These are phyloP conservation scores for Bacterosira constricta DNA, from an alignment of 108 stramenopile genomes.

Conservation along the genomic window DNA sequence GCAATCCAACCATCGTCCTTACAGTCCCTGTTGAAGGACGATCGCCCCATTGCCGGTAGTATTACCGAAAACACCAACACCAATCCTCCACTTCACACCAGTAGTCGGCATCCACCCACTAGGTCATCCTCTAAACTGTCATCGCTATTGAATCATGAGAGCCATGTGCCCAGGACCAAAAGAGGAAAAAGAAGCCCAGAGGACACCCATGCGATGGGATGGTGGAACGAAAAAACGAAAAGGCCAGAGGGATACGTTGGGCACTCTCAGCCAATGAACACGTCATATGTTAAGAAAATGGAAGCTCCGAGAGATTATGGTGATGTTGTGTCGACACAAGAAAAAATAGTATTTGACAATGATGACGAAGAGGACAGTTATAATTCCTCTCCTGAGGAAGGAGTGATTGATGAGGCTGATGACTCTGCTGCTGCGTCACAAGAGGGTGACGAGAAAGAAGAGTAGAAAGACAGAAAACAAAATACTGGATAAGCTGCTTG, in stretches of 20 bases:
- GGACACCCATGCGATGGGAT: not conserved
- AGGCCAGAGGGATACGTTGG: not conserved
- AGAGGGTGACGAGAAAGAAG: too few species aligned
- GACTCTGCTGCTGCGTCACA: too few species aligned
- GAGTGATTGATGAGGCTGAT: too few species aligned
- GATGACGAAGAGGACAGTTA: too few species aligned
- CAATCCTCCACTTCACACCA: too few species aligned
- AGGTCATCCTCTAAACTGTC: not conserved
- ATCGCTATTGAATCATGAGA: not conserved
- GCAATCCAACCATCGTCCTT: slow-evolving; percentile 4
- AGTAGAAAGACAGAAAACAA: too few species aligned
- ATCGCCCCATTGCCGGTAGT: not conserved
- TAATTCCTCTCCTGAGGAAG: too few species aligned
- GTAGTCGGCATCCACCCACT: not conserved
- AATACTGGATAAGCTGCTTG: too few species aligned
- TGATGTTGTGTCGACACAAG: not conserved
- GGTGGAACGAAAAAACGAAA: slow-evolving; percentile 3
- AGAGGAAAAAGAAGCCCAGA: too few species aligned
- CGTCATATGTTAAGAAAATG: not conserved
- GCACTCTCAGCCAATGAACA: slow-evolving; percentile 4
- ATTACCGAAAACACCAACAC: not conserved
- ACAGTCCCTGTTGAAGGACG: not conserved
- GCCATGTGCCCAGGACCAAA: not conserved
- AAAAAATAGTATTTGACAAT: too few species aligned
- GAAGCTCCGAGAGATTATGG: slow-evolving; percentile 7